A percentile compares a stretch with the other conserved stretches of the same genome.
Evolutionary conservation across 2,329 filamentous ascomycete genomes (phyloP).

Genomic region (Claviceps spartinae): DNA sequence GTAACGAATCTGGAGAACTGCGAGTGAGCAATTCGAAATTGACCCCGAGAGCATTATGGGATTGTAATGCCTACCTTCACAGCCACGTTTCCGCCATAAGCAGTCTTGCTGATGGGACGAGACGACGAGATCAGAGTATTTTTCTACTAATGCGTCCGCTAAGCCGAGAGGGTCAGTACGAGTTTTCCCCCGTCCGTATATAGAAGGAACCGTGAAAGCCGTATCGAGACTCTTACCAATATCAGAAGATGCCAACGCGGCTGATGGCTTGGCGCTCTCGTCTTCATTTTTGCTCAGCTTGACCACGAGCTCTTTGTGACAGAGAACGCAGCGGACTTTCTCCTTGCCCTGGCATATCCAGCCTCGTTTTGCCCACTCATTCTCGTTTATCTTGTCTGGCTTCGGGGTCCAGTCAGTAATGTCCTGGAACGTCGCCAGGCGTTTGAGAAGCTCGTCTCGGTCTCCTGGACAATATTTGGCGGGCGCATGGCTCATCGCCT

Average conservation of each 20-base stretch:
- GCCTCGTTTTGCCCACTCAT: conserved; percentile 87
- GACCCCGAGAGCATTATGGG: neutral
- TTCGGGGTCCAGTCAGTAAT: conserved; percentile 92
- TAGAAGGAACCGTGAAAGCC: neutral
- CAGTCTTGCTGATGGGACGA: conserved; percentile 69
- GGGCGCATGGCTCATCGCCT: conserved; percentile 13
- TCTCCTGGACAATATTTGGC: conserved; percentile 78
- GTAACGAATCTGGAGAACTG: conserved; percentile 35
- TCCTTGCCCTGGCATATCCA: conserved; percentile 80
- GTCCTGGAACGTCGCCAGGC: conserved; percentile 79
- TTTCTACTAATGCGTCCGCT: conserved; percentile 57
- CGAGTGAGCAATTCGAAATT: neutral
- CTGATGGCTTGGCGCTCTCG: conserved; percentile 39
- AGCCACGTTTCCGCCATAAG: conserved; percentile 77
- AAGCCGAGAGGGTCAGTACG: conserved; percentile 9
- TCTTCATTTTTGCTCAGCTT: conserved; percentile 52
- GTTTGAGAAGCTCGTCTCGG: conserved; percentile 64
- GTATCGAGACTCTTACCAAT: conserved; percentile 27
- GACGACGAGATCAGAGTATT: conserved; percentile 61
- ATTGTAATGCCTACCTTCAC: conserved; percentile 49
- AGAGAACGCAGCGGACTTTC: conserved; percentile 74
- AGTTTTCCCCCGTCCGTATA: neutral
- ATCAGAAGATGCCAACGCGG: conserved; percentile 43
- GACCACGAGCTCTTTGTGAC: conserved; percentile 71
- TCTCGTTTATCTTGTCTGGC: conserved; percentile 70